phyloP scores from a whole-genome alignment of 352 stramenopile species.

The Phytophthora aleatoria region DNA sequence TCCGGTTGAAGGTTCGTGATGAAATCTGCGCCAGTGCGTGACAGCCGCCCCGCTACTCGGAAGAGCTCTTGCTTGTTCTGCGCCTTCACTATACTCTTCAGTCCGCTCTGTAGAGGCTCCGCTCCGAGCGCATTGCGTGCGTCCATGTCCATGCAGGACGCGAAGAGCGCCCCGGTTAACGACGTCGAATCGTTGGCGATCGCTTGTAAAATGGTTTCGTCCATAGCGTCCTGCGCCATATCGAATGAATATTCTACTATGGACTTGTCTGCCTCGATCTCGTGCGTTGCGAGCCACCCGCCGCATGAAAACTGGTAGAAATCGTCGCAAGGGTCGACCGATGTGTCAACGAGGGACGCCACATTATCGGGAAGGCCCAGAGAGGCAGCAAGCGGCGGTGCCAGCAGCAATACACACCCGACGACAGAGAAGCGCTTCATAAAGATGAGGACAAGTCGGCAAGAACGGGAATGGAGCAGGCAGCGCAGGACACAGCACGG shows the following conservation, averaged over 20 bases:
- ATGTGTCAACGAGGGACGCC: slow-evolving; percentile 49
- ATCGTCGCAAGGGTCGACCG: slow-evolving; percentile 61
- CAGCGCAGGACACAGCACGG: not conserved
- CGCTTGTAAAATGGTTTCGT: slow-evolving; percentile 52
- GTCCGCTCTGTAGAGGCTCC: slow-evolving; percentile 40
- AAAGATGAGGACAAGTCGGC: slow-evolving; percentile 3
- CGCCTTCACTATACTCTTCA: slow-evolving; percentile 44
- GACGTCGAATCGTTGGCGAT: slow-evolving; percentile 68
- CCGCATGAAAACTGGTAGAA: slow-evolving; percentile 80
- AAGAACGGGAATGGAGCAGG: slow-evolving; percentile 10
- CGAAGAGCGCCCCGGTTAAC: slow-evolving; percentile 60
- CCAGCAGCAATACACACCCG: slow-evolving; percentile 20
- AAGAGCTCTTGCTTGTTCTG: slow-evolving; percentile 48
- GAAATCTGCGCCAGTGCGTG: slow-evolving; percentile 48
- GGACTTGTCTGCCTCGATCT: slow-evolving; percentile 38
- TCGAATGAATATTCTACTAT: slow-evolving; percentile 56
- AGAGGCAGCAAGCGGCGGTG: slow-evolving; percentile 11
- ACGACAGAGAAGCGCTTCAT: slow-evolving; percentile 26
- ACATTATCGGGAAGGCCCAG: slow-evolving; percentile 42
- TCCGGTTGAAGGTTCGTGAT: slow-evolving; percentile 74
- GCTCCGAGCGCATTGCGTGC: slow-evolving; percentile 48
- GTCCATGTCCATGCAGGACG: slow-evolving; percentile 67
- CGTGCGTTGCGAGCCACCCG: slow-evolving; percentile 48
- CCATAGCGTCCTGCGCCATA: slow-evolving; percentile 52
- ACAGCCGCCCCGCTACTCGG: slow-evolving; percentile 45